Evolutionary conservation across 2,329 filamentous ascomycete genomes (phyloP).

Genomic region (Stachybotrys echinatus): DNA sequence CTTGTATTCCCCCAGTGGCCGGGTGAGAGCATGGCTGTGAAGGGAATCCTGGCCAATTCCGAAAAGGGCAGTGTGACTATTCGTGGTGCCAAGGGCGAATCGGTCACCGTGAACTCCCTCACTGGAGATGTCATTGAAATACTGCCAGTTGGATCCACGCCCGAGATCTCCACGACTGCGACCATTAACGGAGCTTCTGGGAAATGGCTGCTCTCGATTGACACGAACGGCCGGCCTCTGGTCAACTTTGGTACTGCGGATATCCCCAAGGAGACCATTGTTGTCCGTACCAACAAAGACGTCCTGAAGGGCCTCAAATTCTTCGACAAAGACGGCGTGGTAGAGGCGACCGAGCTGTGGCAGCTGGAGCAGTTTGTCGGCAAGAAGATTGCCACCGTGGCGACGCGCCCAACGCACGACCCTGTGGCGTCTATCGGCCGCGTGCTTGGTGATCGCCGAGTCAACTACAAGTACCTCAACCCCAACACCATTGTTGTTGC

Average conservation of each 20-base stretch:
- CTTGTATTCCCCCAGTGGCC: constrained; percentile 54
- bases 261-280: constrained; percentile 48
- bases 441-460: constrained; percentile 85
- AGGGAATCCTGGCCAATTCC: constrained; percentile 60
- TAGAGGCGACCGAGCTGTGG: constrained; percentile 57
- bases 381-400: constrained; percentile 64
- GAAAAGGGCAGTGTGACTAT: constrained; percentile 50
- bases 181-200: constrained; percentile 47
- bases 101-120: constrained; percentile 48
- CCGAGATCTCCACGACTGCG: constrained; percentile 34
- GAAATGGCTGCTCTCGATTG: constrained; percentile 50
- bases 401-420: constrained; percentile 67
- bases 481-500: constrained; percentile 77
- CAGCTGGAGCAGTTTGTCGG: constrained; percentile 61
- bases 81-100: constrained; percentile 56
- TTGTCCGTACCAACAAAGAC: constrained; percentile 44
- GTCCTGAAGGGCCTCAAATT: constrained; percentile 53
- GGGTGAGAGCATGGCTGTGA: constrained; percentile 58
- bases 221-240: constrained; percentile 39
- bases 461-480: constrained; percentile 96
- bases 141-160: constrained; percentile 26
- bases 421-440: constrained; percentile 92
- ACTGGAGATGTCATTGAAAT: constrained; percentile 47
- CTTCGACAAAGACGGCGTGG: constrained; percentile 31
- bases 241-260: constrained; percentile 38